Conservation (phyloP, 148 eudicot species). For the Vaccinium corymbosum region DNA sequence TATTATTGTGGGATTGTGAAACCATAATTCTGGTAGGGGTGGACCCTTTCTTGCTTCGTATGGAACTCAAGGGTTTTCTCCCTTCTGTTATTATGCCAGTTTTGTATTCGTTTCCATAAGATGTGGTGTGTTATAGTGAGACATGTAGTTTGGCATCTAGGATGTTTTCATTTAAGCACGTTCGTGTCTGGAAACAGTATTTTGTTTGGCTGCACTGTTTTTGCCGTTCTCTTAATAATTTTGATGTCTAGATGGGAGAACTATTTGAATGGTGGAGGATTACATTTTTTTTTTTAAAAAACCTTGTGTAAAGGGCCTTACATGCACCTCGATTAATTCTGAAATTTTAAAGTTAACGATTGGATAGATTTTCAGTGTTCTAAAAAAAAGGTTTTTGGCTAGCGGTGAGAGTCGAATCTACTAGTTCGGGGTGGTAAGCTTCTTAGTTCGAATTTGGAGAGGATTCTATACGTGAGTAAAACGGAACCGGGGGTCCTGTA, state of each 20-base stretch:
- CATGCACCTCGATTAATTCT: not conserved
- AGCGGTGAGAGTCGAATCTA: too few species aligned
- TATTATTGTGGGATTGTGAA: not conserved
- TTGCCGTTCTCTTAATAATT: not conserved
- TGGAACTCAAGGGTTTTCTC: not conserved
- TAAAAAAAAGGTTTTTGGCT: too few species aligned
- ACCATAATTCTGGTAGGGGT: not conserved
- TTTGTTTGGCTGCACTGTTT: not conserved
- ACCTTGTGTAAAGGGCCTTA: not conserved
- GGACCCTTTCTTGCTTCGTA: not conserved
- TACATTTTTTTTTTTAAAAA: not conserved
- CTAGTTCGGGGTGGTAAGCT: too few species aligned
- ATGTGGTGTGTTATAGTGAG: not conserved
- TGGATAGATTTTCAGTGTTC: too few species aligned
- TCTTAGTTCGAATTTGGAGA: too few species aligned
- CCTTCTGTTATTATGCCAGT: not conserved
- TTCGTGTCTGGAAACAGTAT: not conserved
- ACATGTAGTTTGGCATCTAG: not conserved
- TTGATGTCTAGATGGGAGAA: not conserved
- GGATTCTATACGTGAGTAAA: too few species aligned
- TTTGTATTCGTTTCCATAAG: not conserved
- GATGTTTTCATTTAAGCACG: not conserved
- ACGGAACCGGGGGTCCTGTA: too few species aligned
- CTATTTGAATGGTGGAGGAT: not conserved
- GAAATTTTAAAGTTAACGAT: too few species aligned